Conservation (phyloP, 768 basidiomycete species). For the Calocybe cyanea region DNA sequence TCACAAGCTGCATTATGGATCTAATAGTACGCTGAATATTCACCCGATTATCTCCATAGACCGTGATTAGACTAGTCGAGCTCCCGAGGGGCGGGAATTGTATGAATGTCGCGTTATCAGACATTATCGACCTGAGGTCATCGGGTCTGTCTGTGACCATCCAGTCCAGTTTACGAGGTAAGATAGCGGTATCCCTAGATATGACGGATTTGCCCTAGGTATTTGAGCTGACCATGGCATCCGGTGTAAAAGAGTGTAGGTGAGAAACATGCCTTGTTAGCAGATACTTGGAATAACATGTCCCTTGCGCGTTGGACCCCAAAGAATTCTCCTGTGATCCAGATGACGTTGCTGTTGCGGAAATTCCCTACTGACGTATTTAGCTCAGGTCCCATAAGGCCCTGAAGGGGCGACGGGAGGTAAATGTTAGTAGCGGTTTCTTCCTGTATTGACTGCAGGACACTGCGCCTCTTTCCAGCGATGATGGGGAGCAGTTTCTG, state of each 20-base stretch:
- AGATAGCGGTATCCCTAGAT: constrained; percentile 88
- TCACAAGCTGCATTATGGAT: constrained; percentile 90
- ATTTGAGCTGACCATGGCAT: constrained; percentile 1
- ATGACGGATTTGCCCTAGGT: constrained; percentile 81
- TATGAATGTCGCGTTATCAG: constrained; percentile 94
- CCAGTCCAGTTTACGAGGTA: constrained; percentile 98
- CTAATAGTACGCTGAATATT: constrained; percentile 93
- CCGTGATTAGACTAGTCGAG: constrained; percentile 88
- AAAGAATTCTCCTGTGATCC: constrained; percentile 98
- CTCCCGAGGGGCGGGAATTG: constrained; percentile 91
- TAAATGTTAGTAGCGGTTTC: constrained; percentile 98
- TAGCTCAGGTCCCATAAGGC: constrained; percentile 70
- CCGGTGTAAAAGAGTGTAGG: constrained; percentile 3
- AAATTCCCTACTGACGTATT: constrained; percentile 37
- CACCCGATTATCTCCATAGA: constrained; percentile 91
- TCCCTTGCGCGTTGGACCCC: constrained; percentile 92
- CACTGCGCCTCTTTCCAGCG: constrained; percentile 81
- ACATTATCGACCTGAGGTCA: constrained; percentile 89
- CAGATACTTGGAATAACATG: constrained; percentile 87
- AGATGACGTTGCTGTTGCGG: constrained; percentile 75
- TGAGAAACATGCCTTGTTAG: constrained; percentile 64
- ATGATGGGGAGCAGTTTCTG: constrained; percentile 91
- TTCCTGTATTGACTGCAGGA: constrained; percentile 90
- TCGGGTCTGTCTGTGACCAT: constrained; percentile 96
- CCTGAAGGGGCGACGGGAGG: constrained; percentile 86